Conservation (phyloP, 164 flowering plant genomes). For the Nelumbo lutea region DNA sequence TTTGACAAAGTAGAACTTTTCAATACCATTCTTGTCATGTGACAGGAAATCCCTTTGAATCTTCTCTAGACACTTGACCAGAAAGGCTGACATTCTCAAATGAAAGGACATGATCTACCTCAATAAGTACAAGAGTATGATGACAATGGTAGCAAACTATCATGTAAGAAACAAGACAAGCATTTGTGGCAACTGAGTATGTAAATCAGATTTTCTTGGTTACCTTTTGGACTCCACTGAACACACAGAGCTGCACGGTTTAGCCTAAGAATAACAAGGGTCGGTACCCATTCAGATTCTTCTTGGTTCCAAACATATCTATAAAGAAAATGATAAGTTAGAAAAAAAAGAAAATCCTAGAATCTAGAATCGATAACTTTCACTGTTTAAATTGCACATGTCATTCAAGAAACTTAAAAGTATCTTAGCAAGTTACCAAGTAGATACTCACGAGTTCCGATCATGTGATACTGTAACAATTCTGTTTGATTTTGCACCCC, state of each 20-base stretch:
- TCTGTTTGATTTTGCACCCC: constrained; percentile 79
- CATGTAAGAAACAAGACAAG: too few relatives aligned
- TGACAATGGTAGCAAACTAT: too few relatives aligned
- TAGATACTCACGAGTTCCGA: constrained; percentile 82
- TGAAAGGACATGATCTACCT: too few relatives aligned
- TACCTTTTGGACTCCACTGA: constrained; percentile 98
- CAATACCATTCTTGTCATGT: too few relatives aligned
- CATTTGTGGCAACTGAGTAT: too few relatives aligned
- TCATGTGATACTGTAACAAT: constrained; percentile 99
- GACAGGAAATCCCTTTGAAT: too few relatives aligned
- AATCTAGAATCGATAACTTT: not conserved
- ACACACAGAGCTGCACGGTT: constrained; percentile 99
- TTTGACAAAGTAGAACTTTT: too few relatives aligned
- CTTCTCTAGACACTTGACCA: too few relatives aligned
- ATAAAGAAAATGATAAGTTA: constrained; percentile 9
- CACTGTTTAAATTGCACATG: not conserved
- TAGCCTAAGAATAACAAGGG: constrained; percentile 91
- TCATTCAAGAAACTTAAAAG: not conserved
- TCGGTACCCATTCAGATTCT: constrained; percentile 90
- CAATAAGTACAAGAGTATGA: too few relatives aligned
- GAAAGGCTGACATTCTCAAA: too few relatives aligned
- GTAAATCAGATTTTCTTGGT: not conserved
- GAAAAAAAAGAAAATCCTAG: not conserved
- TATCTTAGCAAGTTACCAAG: constrained; percentile 2
- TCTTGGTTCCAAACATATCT: constrained; percentile 97